Evolutionary conservation across 2,329 filamentous ascomycete species (phyloP).

Genomic region (Hypoxylon sp.): DNA sequence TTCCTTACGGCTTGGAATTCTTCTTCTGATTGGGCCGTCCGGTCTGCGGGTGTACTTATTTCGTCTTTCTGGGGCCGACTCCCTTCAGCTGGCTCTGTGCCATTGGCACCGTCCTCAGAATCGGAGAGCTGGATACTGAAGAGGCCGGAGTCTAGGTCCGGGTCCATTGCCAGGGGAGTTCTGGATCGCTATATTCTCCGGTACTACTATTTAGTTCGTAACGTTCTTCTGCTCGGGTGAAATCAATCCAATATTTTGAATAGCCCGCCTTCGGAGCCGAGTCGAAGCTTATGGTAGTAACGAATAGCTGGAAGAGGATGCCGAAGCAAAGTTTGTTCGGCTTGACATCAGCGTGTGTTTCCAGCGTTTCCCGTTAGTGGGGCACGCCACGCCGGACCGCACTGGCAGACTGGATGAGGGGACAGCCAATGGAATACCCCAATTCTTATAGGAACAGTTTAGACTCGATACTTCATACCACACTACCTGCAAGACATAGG

Average conservation of each 20-base stretch:
- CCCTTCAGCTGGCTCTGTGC: constrained; percentile 32
- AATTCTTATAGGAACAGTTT: not conserved
- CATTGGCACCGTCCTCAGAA: constrained; percentile 51
- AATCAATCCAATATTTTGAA: not conserved
- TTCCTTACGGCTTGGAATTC: constrained; percentile 62
- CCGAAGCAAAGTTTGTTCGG: constrained; percentile 23
- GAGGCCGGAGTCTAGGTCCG: constrained; percentile 55
- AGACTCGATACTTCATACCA: not conserved
- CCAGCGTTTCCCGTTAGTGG: constrained; percentile 40
- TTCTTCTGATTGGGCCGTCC: constrained; percentile 61
- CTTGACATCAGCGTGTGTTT: constrained; percentile 48
- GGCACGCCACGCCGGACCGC: constrained; percentile 42
- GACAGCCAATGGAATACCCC: constrained; percentile 14
- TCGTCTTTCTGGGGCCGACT: constrained; percentile 30
- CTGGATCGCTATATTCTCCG: not conserved
- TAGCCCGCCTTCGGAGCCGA: constrained; percentile 17
- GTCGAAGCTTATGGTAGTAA: not conserved
- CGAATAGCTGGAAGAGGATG: constrained; percentile 4
- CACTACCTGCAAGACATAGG: not conserved
- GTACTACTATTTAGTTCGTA: too few species aligned
- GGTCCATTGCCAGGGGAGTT: constrained; percentile 45
- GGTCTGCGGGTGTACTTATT: constrained; percentile 17
- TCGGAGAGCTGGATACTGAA: constrained; percentile 60
- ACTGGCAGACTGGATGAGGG: constrained; percentile 31
- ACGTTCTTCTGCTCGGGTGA: not conserved